Conservation (phyloP, 2,329 filamentous ascomycete genomes). For the Metarhizium sp. region DNA sequence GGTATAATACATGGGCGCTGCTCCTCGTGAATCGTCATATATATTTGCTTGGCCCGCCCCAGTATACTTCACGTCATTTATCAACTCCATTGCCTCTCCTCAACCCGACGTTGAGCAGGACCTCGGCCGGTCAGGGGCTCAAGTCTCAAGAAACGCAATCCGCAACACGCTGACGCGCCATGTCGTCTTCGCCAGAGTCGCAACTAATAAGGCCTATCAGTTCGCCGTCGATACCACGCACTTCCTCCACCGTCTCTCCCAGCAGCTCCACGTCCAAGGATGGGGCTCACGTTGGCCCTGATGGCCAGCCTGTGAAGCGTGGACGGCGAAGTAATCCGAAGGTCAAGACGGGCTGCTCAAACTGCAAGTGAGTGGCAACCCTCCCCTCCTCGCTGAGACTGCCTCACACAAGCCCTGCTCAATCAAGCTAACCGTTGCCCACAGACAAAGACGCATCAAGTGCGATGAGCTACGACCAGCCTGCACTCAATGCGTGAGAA, state of each 20-base stretch:
- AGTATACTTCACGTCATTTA: neutral
- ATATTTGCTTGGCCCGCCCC: neutral
- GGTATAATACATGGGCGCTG: neutral
- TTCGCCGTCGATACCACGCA: neutral
- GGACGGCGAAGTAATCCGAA: constrained; percentile 48
- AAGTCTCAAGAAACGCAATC: neutral
- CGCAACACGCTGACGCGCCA: neutral
- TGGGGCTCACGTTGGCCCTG: neutral
- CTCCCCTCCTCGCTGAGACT: neutral
- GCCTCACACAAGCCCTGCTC: neutral
- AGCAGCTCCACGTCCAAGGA: neutral
- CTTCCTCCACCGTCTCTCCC: neutral
- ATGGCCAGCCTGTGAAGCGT: constrained; percentile 24
- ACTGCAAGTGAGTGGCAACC: constrained; percentile 52
- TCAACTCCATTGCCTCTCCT: neutral
- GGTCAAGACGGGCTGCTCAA: constrained; percentile 57
- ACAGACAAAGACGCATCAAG: constrained; percentile 52
- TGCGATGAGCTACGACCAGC: constrained; percentile 55
- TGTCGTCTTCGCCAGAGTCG: neutral
- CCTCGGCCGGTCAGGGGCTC: neutral
- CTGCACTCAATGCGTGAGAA: constrained; percentile 50
- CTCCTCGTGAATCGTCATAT: neutral
- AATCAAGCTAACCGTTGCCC: neutral
- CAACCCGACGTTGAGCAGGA: neutral
- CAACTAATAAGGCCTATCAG: neutral